Base-by-base conservation (phyloP, 495 filamentous ascomycete species). In the Choiromyces venosus region DNA sequence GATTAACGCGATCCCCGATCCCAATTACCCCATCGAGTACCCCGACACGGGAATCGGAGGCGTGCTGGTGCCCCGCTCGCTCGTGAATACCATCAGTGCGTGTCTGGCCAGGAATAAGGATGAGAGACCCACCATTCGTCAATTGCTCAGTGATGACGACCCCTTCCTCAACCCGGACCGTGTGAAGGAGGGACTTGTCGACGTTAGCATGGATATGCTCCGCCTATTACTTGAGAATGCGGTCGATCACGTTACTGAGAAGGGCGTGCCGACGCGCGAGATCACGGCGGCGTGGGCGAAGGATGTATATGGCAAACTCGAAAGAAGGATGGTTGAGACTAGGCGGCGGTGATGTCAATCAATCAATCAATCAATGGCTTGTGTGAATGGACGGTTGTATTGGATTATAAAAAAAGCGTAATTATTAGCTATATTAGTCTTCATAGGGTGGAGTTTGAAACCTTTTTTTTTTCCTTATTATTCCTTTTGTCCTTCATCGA, bases 1-100 rank as follows among this genome's bases (percentile, higher is more conserved):
- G 10, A 87, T 87, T 80, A 84, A 89, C 84, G 93, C 94, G 21
- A 99, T 99, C 81, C 93, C 94, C 67, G 94, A 97, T 80, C 94
- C 90, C 69, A 87, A 88, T 52, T 89, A 96, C 81, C 83, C 85
- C 40, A 95, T 99, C 82, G 90, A 93, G 64, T 98, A 93, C 81
- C 93, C 92, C 0, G 83, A 87, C 0, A 85, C 85, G 16, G 94
- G 92, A 16, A 84, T 97, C 33, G 93, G 94, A 56, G 91, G 88
- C 36, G 85, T 88, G 3, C 82, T 85, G 6, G 88, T 99, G 1
- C 92, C 95, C 0, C 83, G 86, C 10, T 87, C 88, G 6, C 84
- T 97, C 21, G 83, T 92, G 42, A 82, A 86, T 42, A 96, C 92
- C 0, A 84, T 99, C 82, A 89, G 89, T 76, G 85, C 87, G 5